These are phyloP conservation scores for Erythrophleum ivorense DNA, from an alignment of 331 rosid species.

Conservation along the genomic window DNA sequence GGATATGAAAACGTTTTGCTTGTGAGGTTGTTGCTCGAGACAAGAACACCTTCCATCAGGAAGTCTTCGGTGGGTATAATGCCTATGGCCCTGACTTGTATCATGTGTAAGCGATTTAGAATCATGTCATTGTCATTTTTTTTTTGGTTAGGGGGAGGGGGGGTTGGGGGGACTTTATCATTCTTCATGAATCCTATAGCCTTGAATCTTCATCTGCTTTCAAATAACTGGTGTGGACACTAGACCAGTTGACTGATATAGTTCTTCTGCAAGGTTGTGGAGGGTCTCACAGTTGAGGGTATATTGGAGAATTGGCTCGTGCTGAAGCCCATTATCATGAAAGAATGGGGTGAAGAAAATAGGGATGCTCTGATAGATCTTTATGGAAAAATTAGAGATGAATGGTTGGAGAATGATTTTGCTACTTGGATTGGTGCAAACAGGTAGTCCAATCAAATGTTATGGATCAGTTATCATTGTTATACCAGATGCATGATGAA, in stretches of 20 bases:
- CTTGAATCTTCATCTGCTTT: conserved; percentile 34
- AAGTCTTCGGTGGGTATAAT: conserved; percentile 72
- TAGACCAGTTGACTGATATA: conserved; percentile 35
- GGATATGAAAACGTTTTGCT: conserved; percentile 88
- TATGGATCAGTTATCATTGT: neutral
- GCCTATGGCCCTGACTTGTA: conserved; percentile 10
- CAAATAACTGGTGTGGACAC: conserved; percentile 14
- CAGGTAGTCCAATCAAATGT: conserved; percentile 57
- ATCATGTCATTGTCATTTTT: neutral
- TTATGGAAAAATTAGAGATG: conserved; percentile 87
- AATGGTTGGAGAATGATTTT: conserved; percentile 83
- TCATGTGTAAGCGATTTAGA: conserved; percentile 7
- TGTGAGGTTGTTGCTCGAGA: conserved; percentile 83
- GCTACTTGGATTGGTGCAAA: conserved; percentile 88
- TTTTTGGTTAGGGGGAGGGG: too few species aligned
- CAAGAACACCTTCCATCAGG: conserved; percentile 66
- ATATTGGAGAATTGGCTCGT: conserved; percentile 82
- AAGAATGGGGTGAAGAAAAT: conserved; percentile 83
- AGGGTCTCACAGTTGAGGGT: conserved; percentile 74
- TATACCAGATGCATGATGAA: neutral
- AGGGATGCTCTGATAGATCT: conserved; percentile 70
- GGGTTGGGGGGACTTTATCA: neutral
- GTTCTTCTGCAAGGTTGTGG: conserved; percentile 73
- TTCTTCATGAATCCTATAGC: conserved; percentile 10
- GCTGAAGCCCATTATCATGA: conserved; percentile 79